Evolutionary conservation across 176 grass and related monocot species (phyloP).

Genomic region (Leersia perrieri): DNA sequence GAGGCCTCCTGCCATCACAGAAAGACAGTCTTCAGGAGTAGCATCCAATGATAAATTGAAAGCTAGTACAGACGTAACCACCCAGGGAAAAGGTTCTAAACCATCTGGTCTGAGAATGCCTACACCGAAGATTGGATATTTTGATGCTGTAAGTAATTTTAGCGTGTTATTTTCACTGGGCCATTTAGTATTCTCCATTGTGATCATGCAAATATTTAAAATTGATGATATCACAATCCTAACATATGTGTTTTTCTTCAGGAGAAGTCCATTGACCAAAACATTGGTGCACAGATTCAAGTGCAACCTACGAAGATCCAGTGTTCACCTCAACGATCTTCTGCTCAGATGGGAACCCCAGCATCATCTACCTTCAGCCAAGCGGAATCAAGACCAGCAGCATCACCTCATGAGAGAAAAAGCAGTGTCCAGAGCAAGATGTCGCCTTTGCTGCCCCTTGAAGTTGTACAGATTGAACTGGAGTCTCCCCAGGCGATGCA

Average conservation of each 20-base stretch:
- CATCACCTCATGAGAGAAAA: background rate
- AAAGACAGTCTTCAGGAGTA: slow-evolving; percentile 5
- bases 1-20: background rate
- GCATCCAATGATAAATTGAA: background rate
- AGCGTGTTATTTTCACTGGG: background rate
- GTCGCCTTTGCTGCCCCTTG: background rate
- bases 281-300: slow-evolving; percentile 16
- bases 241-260: slow-evolving; percentile 6
- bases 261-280: slow-evolving; percentile 54
- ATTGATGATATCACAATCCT: slow-evolving; percentile 14
- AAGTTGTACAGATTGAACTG: background rate
- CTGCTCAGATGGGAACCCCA: background rate
- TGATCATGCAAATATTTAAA: background rate
- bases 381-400: background rate
- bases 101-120: slow-evolving; percentile 74
- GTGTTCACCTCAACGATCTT: slow-evolving; percentile 3
- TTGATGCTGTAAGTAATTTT: slow-evolving; percentile 65
- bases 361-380: slow-evolving; percentile 6
- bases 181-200: background rate
- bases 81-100: slow-evolving; percentile 45
- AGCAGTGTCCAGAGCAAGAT: background rate
- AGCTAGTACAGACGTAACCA: background rate
- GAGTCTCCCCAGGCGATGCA: background rate
- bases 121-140: slow-evolving; percentile 74
- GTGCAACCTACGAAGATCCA: slow-evolving; percentile 19